Base-by-base conservation (phyloP, 345 rosid genomes). In the Barbarea vulgaris region DNA sequence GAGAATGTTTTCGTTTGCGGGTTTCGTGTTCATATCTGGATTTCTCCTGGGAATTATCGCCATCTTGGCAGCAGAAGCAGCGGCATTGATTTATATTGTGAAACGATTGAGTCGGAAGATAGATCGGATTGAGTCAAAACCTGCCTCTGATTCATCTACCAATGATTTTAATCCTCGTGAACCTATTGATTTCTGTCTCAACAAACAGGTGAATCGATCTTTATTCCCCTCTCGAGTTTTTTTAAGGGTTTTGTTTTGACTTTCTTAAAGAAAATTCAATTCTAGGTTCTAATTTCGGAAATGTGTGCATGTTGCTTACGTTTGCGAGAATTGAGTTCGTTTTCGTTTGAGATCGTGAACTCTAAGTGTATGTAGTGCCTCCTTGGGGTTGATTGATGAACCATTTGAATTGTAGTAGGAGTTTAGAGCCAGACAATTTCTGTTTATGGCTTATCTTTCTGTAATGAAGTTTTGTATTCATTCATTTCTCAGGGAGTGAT, bases 401-500 rank as follows among this genome's bases (percentile, higher is more conserved):
- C 57, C 12, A 22, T 64, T 64, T 27, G 52, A 14, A 58, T 57
- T 51, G 12, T 54, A 36, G 60, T 48, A 3, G 4, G 48, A 59
- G 59, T 21, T 44, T n/a, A 56, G 66, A 34, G 34, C 39, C 22
- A 46, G 11, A 55, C 37, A 10, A 27, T 28, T 4, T 31, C 37
- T 59, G 21, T 67, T 63, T 41, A 21, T 37, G 48, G 30, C 58
- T 17, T 19, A 21, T 59, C n/a, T 30, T 15, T 19, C 2, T 47
- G 46, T 36, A 18, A 63, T 63, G n/a, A 44, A 68, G 51, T 55
- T 2, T 46, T 63, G 14, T 53, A 34, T 27, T 51, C 25, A 31
- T 47, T 66, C n/a, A n/a, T n/a, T n/a, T n/a, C 4, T 2, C 84
- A 92, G 99, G 99, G 99, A 62, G 56, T 78, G 62, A 78, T 95